These are phyloP conservation scores for Xylariales sp. DNA, from an alignment of 2,329 filamentous ascomycete species.

Conservation along the genomic window DNA sequence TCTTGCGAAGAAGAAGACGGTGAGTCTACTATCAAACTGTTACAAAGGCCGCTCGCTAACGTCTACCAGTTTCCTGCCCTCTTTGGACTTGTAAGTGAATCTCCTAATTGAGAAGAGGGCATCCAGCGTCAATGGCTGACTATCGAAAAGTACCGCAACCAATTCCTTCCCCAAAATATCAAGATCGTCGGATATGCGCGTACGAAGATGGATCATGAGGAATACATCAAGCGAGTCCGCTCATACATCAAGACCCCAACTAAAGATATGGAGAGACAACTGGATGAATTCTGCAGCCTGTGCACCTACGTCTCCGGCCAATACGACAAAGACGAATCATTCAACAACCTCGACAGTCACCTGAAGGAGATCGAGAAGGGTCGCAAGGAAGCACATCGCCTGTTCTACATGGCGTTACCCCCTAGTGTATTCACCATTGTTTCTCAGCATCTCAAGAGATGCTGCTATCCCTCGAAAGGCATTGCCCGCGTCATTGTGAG, in stretches of 20 bases:
- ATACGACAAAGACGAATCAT: conserved; percentile 96
- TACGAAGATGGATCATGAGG: conserved; percentile 98
- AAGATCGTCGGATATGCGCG: conserved; percentile 97
- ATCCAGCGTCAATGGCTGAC: background rate
- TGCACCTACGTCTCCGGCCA: conserved; percentile 96
- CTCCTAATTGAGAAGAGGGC: background rate
- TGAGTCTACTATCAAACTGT: too few relatives aligned
- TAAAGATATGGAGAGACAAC: conserved; percentile 93
- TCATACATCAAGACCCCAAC: conserved; percentile 99
- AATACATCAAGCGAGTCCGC: conserved; percentile 90
- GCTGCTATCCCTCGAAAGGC: conserved; percentile 89
- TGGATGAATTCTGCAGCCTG: conserved; percentile 80
- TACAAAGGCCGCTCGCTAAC: conserved; percentile 28
- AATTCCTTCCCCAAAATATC: conserved; percentile 95
- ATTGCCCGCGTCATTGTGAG: conserved; percentile 91
- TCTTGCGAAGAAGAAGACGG: conserved; percentile 99
- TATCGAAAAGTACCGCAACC: conserved; percentile 77
- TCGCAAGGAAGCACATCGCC: conserved; percentile 76
- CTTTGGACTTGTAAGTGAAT: conserved; percentile 81
- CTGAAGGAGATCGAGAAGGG: conserved; percentile 80
- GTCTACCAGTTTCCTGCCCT: conserved; percentile 78
- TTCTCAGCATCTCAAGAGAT: conserved; percentile 93
- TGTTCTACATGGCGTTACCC: conserved; percentile 99
- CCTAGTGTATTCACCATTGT: conserved; percentile 98
- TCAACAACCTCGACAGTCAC: conserved; percentile 79